Base-by-base conservation (phyloP, 106 monocot genomes). In the Dactylorhiza incarnata region DNA sequence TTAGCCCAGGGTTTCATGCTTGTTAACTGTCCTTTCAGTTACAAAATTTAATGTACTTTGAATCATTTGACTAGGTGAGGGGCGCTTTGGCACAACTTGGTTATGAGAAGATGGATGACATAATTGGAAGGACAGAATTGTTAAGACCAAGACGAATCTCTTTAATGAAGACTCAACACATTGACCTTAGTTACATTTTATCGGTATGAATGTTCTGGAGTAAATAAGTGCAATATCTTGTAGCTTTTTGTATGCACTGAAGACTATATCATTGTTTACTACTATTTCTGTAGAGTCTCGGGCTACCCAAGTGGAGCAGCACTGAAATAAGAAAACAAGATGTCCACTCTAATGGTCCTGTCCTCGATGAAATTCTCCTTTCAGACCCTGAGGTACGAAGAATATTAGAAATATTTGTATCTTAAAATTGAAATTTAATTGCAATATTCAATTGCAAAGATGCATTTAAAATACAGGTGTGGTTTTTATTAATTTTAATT, bases 71-170 rank as follows among this genome's bases (percentile, higher is more conserved):
- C 50, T 80, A 99, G 97, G 97, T 99, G 19, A 91, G 97, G 79
- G 97, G 87, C 23, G 83, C 81, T 59, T 82, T 99, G 78, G 94
- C 97, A 75, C 86, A 89, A 47, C 70, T 94, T 19, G 97, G 97
- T 76, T 94, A 86, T 84, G 91, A 99, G 78, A 99, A 94, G 75
- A 59, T 99, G 86, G 97, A 99, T 82, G 97, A 99, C 48, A 87
- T 99, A 77, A 92, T 99, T 89, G 97, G 97, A 44, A 84, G 84
- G 73, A 90, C 94, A 56, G 85, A 99, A 68, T 47, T 99, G 76
- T 68, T 99, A 52, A 87, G 68, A 81, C 83, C 89, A 70, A 94
- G 89, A 66, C 43, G 75, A 43, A 74, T 99, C 48, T 83, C 97
- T 68, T 82, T 99, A 77, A 84, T 86, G 84, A 99, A 99, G 82